phyloP scores from a whole-genome alignment of 2,329 filamentous ascomycete species.

The Microdochium paspali region DNA sequence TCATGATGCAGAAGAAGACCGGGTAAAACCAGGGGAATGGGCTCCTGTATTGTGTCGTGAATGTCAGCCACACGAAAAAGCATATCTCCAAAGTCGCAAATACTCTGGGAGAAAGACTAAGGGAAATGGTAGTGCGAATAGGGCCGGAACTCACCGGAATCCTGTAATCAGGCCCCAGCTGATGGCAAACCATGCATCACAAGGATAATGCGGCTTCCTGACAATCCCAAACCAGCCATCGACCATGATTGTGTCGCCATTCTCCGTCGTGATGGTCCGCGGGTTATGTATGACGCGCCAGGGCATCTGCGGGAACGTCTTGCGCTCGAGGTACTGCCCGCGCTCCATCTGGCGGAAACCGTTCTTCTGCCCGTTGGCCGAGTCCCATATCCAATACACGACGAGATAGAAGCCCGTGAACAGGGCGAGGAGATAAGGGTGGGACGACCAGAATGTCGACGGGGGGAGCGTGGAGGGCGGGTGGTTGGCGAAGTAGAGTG shows the following conservation, averaged over 20 bases:
- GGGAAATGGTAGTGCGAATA: no score
- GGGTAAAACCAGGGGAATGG: slow-evolving; percentile 91
- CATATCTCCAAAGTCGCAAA: not conserved
- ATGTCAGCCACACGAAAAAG: not conserved
- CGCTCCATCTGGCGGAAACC: slow-evolving; percentile 65
- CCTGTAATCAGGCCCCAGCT: slow-evolving; percentile 76
- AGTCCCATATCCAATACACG: slow-evolving; percentile 80
- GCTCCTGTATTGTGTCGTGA: no score
- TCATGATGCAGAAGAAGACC: slow-evolving; percentile 74
- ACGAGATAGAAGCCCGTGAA: slow-evolving; percentile 60
- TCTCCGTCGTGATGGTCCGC: slow-evolving; percentile 56
- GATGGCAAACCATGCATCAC: slow-evolving; percentile 69
- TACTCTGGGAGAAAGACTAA: no score
- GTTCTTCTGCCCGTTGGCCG: slow-evolving; percentile 77
- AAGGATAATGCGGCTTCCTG: slow-evolving; percentile 72
- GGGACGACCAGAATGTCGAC: slow-evolving; percentile 30
- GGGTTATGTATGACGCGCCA: slow-evolving; percentile 70
- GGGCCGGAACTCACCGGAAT: slow-evolving; percentile 43
- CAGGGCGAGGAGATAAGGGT: slow-evolving; percentile 48
- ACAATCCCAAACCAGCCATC: slow-evolving; percentile 73
- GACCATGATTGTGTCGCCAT: slow-evolving; percentile 61
- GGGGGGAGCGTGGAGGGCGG: slow-evolving; percentile 51
- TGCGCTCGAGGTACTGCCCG: slow-evolving; percentile 53
- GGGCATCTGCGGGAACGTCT: slow-evolving; percentile 70
- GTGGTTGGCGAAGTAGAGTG: slow-evolving; percentile 70